Percentiles rank a stretch among this genome's conserved stretches.
These are phyloP conservation scores for Shiraia sp. DNA, from an alignment of 2,329 filamentous ascomycete genomes.

Conservation along the genomic window DNA sequence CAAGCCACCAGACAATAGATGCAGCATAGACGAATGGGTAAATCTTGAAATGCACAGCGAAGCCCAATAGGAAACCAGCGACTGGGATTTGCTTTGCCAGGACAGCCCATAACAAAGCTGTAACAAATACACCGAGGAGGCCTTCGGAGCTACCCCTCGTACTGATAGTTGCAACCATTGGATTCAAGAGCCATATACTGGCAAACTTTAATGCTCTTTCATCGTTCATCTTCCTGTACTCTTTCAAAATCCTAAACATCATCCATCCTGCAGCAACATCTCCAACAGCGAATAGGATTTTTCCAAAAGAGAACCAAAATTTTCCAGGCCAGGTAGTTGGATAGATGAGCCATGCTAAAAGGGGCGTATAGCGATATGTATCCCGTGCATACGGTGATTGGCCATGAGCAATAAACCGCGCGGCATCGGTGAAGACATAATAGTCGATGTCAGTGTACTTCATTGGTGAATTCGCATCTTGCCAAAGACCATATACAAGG, in stretches of 20 bases:
- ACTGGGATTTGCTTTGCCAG: constrained; percentile 64
- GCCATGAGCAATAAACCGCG: constrained; percentile 71
- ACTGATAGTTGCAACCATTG: constrained; percentile 97
- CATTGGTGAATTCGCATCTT: constrained; percentile 87
- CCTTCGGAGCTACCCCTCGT: constrained; percentile 94
- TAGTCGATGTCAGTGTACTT: constrained; percentile 99
- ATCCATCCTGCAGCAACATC: constrained; percentile 86
- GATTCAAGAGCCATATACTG: constrained; percentile 91
- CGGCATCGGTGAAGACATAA: constrained; percentile 94
- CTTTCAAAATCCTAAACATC: constrained; percentile 61
- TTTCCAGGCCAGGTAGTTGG: constrained; percentile 69
- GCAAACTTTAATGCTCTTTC: constrained; percentile 71
- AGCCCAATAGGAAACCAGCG: constrained; percentile 75
- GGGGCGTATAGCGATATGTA: constrained; percentile 95
- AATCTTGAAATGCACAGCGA: constrained; percentile 96
- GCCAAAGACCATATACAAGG: constrained; percentile 86
- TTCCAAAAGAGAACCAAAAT: constrained; percentile 81
- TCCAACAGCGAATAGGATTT: constrained; percentile 79
- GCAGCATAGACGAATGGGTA: constrained; percentile 96
- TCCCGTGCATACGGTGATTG: constrained; percentile 82
- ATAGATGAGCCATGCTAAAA: constrained; percentile 87
- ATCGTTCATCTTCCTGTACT: constrained; percentile 39
- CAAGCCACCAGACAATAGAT: constrained; percentile 80
- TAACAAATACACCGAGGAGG: constrained; percentile 80
- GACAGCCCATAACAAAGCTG: constrained; percentile 81